Conservation (phyloP, 2,329 filamentous ascomycete genomes). For the Colletotrichum echinochloae region DNA sequence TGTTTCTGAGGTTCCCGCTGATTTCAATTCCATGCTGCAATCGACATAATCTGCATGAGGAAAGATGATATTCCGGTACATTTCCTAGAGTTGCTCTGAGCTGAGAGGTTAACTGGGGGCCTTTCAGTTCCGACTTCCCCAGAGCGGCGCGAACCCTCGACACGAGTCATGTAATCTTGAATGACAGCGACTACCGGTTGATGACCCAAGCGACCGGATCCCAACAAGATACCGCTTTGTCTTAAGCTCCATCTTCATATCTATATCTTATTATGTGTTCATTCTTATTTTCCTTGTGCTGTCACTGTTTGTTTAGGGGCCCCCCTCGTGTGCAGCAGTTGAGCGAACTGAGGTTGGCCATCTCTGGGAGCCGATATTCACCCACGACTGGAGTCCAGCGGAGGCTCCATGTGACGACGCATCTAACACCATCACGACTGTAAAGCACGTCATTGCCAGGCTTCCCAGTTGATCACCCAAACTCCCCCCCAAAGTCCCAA, state of each 20-base stretch:
- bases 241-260: too few relatives aligned
- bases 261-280: too few relatives aligned
- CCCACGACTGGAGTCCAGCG: background rate
- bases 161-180: background rate
- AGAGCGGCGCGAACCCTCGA: background rate
- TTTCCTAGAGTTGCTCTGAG: too few relatives aligned
- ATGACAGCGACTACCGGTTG: background rate
- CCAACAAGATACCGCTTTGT: background rate
- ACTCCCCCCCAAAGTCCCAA: background rate
- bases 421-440: slow-evolving; percentile 32
- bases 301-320: too few relatives aligned
- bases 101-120: too few relatives aligned
- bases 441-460: slow-evolving; percentile 31
- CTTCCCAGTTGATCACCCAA: background rate
- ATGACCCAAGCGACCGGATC: background rate
- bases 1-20: too few relatives aligned
- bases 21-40: too few relatives aligned
- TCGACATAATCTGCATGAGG: too few relatives aligned
- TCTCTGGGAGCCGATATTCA: background rate
- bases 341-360: background rate
- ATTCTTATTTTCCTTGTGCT: background rate
- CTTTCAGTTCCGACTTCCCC: background rate
- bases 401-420: background rate
- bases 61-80: too few relatives aligned
- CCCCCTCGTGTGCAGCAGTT: background rate